Conservation (phyloP, 2,329 filamentous ascomycete species). For the Ascochyta koolunga region DNA sequence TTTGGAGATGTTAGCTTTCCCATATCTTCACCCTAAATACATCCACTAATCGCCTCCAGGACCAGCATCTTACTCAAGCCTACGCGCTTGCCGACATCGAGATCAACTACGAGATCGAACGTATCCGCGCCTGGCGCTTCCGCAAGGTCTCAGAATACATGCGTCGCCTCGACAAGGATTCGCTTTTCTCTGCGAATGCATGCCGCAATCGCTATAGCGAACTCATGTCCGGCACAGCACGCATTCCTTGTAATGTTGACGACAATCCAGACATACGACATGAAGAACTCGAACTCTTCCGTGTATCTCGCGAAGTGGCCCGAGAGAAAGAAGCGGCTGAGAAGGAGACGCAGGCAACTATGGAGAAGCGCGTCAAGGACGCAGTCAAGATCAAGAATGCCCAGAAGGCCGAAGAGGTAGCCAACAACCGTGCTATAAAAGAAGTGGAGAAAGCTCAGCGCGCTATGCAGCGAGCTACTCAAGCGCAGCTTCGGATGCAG, state of each 20-base stretch:
- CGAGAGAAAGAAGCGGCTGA: conserved; percentile 30
- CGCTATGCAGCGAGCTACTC: conserved; percentile 29
- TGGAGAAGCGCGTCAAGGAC: conserved; percentile 27
- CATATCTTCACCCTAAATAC: background rate
- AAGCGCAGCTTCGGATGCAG: conserved; percentile 25
- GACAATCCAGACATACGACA: conserved; percentile 49
- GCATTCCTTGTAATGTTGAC: conserved; percentile 52
- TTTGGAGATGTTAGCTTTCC: conserved; percentile 52
- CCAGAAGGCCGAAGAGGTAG: conserved; percentile 32
- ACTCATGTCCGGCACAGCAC: conserved; percentile 52
- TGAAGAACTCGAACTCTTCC: conserved; percentile 33
- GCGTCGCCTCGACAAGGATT: conserved; percentile 45
- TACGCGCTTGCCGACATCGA: conserved; percentile 52
- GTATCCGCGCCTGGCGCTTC: conserved; percentile 53
- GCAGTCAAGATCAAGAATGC: conserved; percentile 25
- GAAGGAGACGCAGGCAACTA: conserved; percentile 18
- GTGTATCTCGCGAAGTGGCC: conserved; percentile 23
- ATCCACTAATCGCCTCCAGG: conserved; percentile 38
- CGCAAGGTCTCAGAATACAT: conserved; percentile 52
- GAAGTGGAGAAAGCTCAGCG: conserved; percentile 27
- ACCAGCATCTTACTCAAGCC: conserved; percentile 51
- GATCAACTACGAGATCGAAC: conserved; percentile 49
- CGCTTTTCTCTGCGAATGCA: conserved; percentile 55
- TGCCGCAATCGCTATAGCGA: conserved; percentile 53
- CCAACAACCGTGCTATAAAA: conserved; percentile 20